A percentile compares a stretch with the other conserved stretches of the same genome.
phyloP scores from a whole-genome alignment of 129 eudicot genomes.

The Lonicera japonica region DNA sequence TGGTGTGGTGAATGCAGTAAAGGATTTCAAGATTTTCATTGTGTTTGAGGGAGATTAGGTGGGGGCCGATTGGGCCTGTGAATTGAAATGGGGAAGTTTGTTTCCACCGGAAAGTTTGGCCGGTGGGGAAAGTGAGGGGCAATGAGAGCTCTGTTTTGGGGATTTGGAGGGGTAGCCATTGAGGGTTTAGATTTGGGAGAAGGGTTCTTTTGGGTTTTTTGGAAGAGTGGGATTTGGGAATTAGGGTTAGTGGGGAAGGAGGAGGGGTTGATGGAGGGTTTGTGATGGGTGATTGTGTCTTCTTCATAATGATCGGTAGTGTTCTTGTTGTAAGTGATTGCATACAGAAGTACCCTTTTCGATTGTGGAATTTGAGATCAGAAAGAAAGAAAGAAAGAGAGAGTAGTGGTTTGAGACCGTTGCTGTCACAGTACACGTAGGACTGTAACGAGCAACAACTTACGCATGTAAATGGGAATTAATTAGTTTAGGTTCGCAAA shows the following conservation, averaged over 20 bases:
- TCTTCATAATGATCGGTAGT: slow-evolving; percentile 23
- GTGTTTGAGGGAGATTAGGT: slow-evolving; percentile 68
- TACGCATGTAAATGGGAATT: too few species aligned
- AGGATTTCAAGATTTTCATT: slow-evolving; percentile 35
- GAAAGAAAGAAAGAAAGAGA: background rate
- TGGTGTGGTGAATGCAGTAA: slow-evolving; percentile 38
- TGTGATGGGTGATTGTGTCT: slow-evolving; percentile 30
- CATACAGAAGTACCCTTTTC: background rate
- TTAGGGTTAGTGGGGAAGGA: slow-evolving; percentile 21
- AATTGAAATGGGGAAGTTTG: slow-evolving; percentile 59
- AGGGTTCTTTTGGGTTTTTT: slow-evolving; percentile 36
- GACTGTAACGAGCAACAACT: too few species aligned
- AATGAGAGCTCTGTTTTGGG: slow-evolving; percentile 66
- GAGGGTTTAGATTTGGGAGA: slow-evolving; percentile 26
- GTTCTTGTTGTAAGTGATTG: slow-evolving; percentile 6
- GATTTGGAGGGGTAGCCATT: slow-evolving; percentile 61
- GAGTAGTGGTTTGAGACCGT: background rate
- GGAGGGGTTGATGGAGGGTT: slow-evolving; percentile 28
- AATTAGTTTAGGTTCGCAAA: too few species aligned
- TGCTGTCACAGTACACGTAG: too few species aligned
- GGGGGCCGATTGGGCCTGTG: slow-evolving; percentile 74
- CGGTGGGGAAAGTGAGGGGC: slow-evolving; percentile 93
- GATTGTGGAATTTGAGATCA: background rate
- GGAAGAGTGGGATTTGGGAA: slow-evolving; percentile 31
- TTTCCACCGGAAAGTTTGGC: slow-evolving; percentile 95